These are phyloP conservation scores for Somion occarium DNA, from an alignment of 1,284 basidiomycete species.

Conservation along the genomic window DNA sequence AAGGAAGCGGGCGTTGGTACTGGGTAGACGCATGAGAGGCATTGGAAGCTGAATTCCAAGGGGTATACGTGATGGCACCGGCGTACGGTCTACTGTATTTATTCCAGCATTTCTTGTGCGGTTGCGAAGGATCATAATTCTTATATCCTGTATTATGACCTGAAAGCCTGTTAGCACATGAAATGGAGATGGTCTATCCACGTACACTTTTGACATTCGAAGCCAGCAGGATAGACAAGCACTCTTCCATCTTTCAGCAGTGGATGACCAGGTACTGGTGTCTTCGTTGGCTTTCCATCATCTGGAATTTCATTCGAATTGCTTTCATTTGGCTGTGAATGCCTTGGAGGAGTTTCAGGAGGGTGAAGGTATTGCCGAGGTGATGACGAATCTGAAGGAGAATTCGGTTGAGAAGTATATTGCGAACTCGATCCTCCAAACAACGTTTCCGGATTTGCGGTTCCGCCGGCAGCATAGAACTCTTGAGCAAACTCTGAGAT, in stretches of 20 bases:
- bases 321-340: conserved; percentile 7
- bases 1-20: conserved; percentile 36
- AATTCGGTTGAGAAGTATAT: conserved; percentile 6
- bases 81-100: conserved; percentile 56
- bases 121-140: conserved; percentile 55
- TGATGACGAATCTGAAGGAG: conserved; percentile 21
- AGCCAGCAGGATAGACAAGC: conserved; percentile 61
- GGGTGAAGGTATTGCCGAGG: conserved; percentile 23
- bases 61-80: conserved; percentile 54
- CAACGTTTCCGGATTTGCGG: conserved; percentile 16
- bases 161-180: conserved; percentile 22
- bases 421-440: conserved; percentile 18
- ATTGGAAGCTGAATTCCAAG: conserved; percentile 28
- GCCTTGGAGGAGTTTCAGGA: conserved; percentile 14
- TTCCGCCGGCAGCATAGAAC: conserved; percentile 49
- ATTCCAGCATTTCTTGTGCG: conserved; percentile 69
- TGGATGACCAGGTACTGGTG: conserved; percentile 60
- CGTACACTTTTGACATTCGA: conserved; percentile 51
- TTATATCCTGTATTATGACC: conserved; percentile 73
- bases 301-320: conserved; percentile 23
- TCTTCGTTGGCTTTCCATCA: conserved; percentile 56
- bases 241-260: conserved; percentile 53
- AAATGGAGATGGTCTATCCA: neutral
- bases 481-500: conserved; percentile 52
- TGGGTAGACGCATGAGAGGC: conserved; percentile 23